Percentiles rank a stretch among this genome's conserved stretches.
Conservation (phyloP, 2,329 filamentous ascomycete genomes). For the Blumeria hordei region DNA sequence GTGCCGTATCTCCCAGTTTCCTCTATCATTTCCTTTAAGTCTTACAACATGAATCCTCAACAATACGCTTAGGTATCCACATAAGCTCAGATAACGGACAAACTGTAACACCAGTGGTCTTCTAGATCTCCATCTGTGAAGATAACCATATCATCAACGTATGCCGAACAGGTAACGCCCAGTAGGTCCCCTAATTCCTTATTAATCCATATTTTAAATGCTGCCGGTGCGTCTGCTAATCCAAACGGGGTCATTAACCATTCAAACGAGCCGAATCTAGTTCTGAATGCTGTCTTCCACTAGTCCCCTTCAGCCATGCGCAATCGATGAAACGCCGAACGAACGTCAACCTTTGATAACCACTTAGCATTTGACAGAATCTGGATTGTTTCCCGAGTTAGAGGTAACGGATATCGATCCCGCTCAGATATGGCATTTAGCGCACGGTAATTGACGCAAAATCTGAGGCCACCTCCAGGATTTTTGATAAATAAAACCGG, state of each 20-base stretch:
- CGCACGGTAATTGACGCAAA: background rate
- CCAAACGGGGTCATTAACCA: background rate
- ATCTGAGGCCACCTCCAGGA: background rate
- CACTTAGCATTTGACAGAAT: background rate
- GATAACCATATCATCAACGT: background rate
- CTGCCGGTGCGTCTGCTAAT: background rate
- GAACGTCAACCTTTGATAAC: background rate
- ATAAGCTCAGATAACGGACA: no score
- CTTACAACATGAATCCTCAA: no score
- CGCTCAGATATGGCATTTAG: background rate
- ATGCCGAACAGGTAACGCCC: background rate
- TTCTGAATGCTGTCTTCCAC: background rate
- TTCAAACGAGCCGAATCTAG: background rate
- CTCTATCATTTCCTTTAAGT: no score
- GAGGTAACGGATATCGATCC: background rate
- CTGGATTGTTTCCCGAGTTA: background rate
- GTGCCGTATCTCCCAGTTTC: no score
- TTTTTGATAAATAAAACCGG: background rate
- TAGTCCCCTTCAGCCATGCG: background rate
- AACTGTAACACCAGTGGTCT: no score
- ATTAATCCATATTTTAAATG: background rate
- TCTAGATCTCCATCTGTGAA: background rate
- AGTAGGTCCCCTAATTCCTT: background rate
- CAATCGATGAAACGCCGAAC: background rate
- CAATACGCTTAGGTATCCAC: no score